These are phyloP conservation scores for Dendrobium catenatum DNA, from an alignment of 106 monocot genomes.

Conservation along the genomic window DNA sequence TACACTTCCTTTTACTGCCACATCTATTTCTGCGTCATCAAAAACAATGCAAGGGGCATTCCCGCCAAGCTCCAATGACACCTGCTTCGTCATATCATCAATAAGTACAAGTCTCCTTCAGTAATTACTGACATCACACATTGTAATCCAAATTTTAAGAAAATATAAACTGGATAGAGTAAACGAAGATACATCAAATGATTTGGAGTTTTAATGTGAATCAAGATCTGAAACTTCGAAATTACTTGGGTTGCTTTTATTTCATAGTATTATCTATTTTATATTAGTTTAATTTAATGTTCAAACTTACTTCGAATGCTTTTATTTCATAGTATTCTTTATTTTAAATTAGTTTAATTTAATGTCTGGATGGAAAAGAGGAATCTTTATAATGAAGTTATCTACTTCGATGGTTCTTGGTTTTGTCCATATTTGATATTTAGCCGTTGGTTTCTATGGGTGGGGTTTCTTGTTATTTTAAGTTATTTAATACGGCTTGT, in stretches of 20 bases:
- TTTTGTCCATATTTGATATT: too few species aligned
- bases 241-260: background rate
- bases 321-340: too few species aligned
- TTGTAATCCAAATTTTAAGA: background rate
- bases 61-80: constrained; percentile 99
- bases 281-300: background rate
- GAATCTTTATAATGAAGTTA: too few species aligned
- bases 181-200: background rate
- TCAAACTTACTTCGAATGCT: background rate
- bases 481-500: too few species aligned
- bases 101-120: background rate
- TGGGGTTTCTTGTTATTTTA: too few species aligned
- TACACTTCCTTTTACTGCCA: constrained; percentile 90
- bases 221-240: background rate
- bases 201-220: background rate
- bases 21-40: constrained; percentile 92
- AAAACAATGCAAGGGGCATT: constrained; percentile 97
- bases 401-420: too few species aligned
- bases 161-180: background rate
- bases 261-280: too few species aligned
- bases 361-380: too few species aligned
- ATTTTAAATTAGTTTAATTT: too few species aligned
- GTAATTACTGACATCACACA: background rate
- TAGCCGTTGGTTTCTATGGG: too few species aligned
- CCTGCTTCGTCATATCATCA: constrained; percentile 12